These are phyloP conservation scores for Neurospora crassa DNA, from an alignment of 2,329 filamentous ascomycete genomes.

Conservation along the genomic window DNA sequence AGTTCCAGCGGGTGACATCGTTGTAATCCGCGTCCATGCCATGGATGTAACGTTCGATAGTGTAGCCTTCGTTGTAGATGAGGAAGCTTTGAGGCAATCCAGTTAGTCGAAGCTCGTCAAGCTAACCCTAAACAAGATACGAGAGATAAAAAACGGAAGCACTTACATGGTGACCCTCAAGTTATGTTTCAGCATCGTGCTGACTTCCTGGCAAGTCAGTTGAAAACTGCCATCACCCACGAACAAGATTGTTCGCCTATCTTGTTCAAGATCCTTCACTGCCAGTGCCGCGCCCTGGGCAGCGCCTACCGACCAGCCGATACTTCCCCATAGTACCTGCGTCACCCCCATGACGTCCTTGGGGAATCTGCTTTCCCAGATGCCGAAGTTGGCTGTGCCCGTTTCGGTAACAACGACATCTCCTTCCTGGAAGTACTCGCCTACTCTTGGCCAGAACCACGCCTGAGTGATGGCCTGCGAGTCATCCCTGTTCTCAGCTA, in stretches of 20 bases:
- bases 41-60: constrained; percentile 83
- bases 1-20: constrained; percentile 68
- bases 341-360: constrained; percentile 67
- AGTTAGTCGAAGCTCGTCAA: constrained; percentile 13
- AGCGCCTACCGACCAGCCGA: constrained; percentile 51
- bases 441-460: constrained; percentile 70
- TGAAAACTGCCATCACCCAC: constrained; percentile 87
- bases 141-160: background rate
- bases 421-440: constrained; percentile 53
- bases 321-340: constrained; percentile 66
- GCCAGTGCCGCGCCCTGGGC: constrained; percentile 62
- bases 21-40: constrained; percentile 74
- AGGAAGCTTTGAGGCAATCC: constrained; percentile 46
- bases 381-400: constrained; percentile 79
- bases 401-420: constrained; percentile 83
- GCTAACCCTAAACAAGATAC: background rate
- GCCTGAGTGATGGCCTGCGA: constrained; percentile 51
- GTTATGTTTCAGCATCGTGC: constrained; percentile 69
- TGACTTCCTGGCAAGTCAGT: constrained; percentile 73
- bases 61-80: constrained; percentile 82
- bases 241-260: constrained; percentile 67
- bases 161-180: constrained; percentile 68
- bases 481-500: constrained; percentile 30
- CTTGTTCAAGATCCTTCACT: constrained; percentile 50
- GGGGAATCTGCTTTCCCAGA: constrained; percentile 78